phyloP scores from a whole-genome alignment of 768 basidiomycete species.

The Dentipellis fragilis region DNA sequence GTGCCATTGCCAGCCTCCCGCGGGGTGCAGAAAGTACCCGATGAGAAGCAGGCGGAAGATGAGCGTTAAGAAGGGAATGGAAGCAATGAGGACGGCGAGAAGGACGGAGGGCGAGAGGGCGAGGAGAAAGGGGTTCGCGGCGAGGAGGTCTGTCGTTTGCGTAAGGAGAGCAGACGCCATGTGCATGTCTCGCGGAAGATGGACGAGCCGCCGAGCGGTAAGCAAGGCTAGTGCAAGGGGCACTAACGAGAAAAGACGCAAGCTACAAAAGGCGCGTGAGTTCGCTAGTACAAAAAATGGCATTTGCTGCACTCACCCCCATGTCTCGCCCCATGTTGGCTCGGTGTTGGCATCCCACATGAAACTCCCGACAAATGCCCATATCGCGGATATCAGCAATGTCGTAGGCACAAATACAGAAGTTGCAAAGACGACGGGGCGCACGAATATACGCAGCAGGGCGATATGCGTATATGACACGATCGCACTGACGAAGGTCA shows the following conservation, averaged over 20 bases:
- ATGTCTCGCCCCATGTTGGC: constrained; percentile 75
- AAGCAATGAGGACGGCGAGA: constrained; percentile 51
- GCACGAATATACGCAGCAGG: constrained; percentile 71
- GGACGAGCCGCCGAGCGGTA: constrained; percentile 60
- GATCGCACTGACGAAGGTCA: constrained; percentile 60
- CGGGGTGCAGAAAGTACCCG: constrained; percentile 40
- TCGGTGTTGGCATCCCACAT: constrained; percentile 42
- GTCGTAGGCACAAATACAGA: constrained; percentile 68
- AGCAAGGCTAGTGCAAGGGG: constrained; percentile 61
- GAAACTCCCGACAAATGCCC: constrained; percentile 79
- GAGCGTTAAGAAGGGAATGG: constrained; percentile 72
- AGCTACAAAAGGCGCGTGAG: constrained; percentile 23
- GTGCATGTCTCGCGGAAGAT: constrained; percentile 65
- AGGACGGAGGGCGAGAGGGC: constrained; percentile 68
- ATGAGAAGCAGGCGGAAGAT: constrained; percentile 69
- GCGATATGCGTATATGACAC: constrained; percentile 68
- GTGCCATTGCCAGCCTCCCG: constrained; percentile 39
- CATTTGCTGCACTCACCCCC: constrained; percentile 43
- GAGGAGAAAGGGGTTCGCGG: constrained; percentile 65
- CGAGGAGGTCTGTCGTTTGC: constrained; percentile 60
- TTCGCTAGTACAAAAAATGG: background rate
- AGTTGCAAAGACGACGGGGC: constrained; percentile 73
- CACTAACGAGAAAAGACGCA: constrained; percentile 70
- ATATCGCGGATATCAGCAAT: constrained; percentile 63
- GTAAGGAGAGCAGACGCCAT: constrained; percentile 46